These are phyloP conservation scores for Pneumocystis sp. DNA, from an alignment of 1,139 yeast genomes.

Conservation along the genomic window DNA sequence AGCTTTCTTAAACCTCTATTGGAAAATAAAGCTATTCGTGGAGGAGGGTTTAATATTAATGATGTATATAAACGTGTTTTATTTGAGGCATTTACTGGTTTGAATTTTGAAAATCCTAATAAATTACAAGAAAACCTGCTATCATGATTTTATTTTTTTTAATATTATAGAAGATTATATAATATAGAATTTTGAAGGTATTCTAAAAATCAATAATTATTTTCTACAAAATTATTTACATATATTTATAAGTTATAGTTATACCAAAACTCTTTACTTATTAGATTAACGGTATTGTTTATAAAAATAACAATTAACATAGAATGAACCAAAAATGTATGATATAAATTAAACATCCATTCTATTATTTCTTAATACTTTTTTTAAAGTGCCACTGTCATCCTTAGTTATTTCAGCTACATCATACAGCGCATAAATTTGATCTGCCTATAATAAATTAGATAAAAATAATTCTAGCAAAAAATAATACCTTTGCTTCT, in stretches of 20 bases:
- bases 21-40: slow-evolving; percentile 53
- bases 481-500: slow-evolving; percentile 18
- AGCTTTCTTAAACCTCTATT: slow-evolving; percentile 24
- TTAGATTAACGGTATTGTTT: background rate
- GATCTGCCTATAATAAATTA: slow-evolving; percentile 16
- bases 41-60: slow-evolving; percentile 70
- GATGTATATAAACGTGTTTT: slow-evolving; percentile 61
- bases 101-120: slow-evolving; percentile 38
- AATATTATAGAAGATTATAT: background rate
- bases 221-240: background rate
- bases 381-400: background rate
- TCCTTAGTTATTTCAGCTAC: slow-evolving; percentile 17
- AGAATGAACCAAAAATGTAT: background rate
- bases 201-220: background rate
- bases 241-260: background rate
- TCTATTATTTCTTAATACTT: background rate
- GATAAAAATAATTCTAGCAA: background rate
- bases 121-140: background rate
- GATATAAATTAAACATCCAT: background rate
- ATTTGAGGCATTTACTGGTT: slow-evolving; percentile 78
- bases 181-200: background rate
- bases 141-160: background rate
- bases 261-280: background rate
- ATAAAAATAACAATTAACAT: background rate
- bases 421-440: slow-evolving; percentile 23